Base-by-base conservation (phyloP, 2,329 filamentous ascomycete genomes). In the Nothopassalora personata region DNA sequence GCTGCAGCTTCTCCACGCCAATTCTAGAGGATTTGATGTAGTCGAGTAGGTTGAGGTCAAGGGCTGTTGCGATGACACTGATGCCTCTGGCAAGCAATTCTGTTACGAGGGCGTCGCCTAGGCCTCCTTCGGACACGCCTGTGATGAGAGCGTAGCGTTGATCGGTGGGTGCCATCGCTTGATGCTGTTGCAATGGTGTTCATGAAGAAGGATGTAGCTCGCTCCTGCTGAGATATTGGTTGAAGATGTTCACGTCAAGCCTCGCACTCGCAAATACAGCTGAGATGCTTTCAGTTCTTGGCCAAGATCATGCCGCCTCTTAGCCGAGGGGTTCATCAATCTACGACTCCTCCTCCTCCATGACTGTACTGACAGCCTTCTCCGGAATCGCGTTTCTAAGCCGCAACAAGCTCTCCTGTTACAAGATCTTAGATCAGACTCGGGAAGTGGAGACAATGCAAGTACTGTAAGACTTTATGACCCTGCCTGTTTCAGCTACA, bases 81-180 rank as follows among this genome's bases (percentile, higher is more conserved):
- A 74, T 74, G 23, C 76, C 77, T 57, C 77, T 73, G 48, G 74
- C 61, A 3, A 82, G 70, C 9, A 81, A 66, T 60, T 73, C 75
- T 33, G 74, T 71, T 4, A 78, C 76, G 8, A 81, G 71, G 4
- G 78, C 77, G 56, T 75, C 70, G 45, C 80, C 77, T 46, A 79
- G 77, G 28, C 76, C 77, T 4, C 55, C 58, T 36, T 74, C 75
- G 7, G 75, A 78, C 15, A 79, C 80, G 11, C 80, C 80, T 15
- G 81, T 73, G 36, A 82, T 49, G 11, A 49, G 45, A 8, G 43
- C 47, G 18, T 43, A 43, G 7, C 39, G 39, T n/a, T 43, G 39
- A 15, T 43, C 5, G 7, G 8, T 43, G 39, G 13, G 5, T n/a
- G 39, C 1, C 39, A 43, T 43, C 13, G 18, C n/a, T 13, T 43